Percentiles rank a stretch among this genome's conserved stretches.
phyloP scores from a whole-genome alignment of 768 basidiomycete species.

The Kwoniella heveanensis region DNA sequence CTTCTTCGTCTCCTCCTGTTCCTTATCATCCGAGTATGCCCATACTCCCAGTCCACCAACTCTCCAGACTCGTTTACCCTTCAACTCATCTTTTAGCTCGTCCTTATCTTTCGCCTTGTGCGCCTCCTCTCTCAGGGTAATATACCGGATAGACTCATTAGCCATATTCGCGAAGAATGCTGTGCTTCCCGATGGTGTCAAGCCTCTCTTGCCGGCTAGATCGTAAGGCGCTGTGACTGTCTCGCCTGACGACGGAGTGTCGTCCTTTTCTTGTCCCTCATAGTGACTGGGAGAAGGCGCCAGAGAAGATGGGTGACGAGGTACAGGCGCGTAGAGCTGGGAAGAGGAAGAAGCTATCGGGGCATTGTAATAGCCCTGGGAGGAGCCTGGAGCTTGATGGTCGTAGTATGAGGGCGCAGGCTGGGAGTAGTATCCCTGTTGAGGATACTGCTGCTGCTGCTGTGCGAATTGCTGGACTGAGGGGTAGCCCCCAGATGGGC shows the following conservation, averaged over 20 bases:
- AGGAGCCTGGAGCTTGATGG: background rate
- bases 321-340: constrained; percentile 9
- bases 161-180: constrained; percentile 34
- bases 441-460: background rate
- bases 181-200: constrained; percentile 3
- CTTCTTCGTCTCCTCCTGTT: constrained; percentile 33
- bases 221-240: constrained; percentile 20
- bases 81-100: constrained; percentile 39
- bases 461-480: background rate
- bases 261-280: constrained; percentile 11
- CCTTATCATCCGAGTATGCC: constrained; percentile 33
- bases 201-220: constrained; percentile 1
- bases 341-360: constrained; percentile 2
- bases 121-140: constrained; percentile 30
- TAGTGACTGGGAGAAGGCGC: background rate
- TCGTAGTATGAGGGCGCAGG: constrained; percentile 14
- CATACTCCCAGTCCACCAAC: constrained; percentile 47
- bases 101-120: constrained; percentile 31
- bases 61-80: constrained; percentile 43
- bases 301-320: constrained; percentile 7
- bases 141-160: constrained; percentile 31
- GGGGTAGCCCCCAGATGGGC: constrained; percentile 9
- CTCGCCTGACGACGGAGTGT: constrained; percentile 28
- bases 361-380: constrained; percentile 16
- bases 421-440: constrained; percentile 11